Conservation (phyloP, 768 basidiomycete genomes). For the Kwoniella dejecticola region DNA sequence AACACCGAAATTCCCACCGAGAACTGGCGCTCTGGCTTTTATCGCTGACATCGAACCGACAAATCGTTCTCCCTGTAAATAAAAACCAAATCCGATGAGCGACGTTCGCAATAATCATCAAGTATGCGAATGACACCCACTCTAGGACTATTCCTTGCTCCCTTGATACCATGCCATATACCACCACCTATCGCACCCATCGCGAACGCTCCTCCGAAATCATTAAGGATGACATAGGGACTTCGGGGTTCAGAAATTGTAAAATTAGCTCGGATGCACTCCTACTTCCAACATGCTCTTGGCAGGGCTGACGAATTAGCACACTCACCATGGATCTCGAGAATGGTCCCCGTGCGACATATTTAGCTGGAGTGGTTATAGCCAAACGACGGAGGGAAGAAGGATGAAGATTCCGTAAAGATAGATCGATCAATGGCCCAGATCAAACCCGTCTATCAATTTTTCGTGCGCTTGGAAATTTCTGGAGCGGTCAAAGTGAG, state of each 20-base stretch:
- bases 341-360: constrained; percentile 94
- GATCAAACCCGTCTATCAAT: too few relatives aligned
- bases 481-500: too few relatives aligned
- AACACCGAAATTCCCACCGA: constrained; percentile 84
- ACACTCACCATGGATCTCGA: constrained; percentile 86
- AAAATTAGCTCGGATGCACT: too few relatives aligned
- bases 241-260: too few relatives aligned
- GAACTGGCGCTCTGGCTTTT: constrained; percentile 96
- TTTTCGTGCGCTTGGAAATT: too few relatives aligned
- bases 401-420: too few relatives aligned
- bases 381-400: neutral
- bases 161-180: constrained; percentile 98
- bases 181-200: constrained; percentile 98
- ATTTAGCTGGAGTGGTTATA: constrained; percentile 4
- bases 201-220: constrained; percentile 95
- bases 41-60: constrained; percentile 92
- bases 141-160: constrained; percentile 91
- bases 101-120: neutral
- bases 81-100: neutral
- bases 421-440: too few relatives aligned
- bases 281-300: too few relatives aligned
- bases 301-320: too few relatives aligned
- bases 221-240: constrained; percentile 97
- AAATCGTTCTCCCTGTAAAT: constrained; percentile 79
- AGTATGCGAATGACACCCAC: constrained; percentile 60